These are phyloP conservation scores for Seiridium cupressi DNA, from an alignment of 2,329 filamentous ascomycete genomes.

Conservation along the genomic window DNA sequence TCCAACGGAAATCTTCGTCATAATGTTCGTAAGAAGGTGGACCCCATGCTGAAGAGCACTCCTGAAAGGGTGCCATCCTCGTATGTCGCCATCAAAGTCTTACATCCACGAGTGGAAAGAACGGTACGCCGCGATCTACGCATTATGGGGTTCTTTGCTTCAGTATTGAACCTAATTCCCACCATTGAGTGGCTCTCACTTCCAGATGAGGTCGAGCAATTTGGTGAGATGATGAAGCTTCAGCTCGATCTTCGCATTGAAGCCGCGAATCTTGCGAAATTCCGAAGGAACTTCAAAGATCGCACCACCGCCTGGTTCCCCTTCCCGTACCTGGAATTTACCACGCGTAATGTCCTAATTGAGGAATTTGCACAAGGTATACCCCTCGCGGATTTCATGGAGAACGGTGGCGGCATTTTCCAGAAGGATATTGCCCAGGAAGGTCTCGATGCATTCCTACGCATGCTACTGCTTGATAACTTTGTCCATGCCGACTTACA, in stretches of 20 bases:
- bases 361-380: slow-evolving; percentile 97
- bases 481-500: slow-evolving; percentile 97
- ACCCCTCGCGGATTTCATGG: slow-evolving; percentile 83
- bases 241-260: slow-evolving; percentile 95
- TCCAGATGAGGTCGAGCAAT: slow-evolving; percentile 89
- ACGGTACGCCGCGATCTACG: slow-evolving; percentile 85
- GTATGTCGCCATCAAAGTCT: slow-evolving; percentile 93
- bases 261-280: slow-evolving; percentile 82
- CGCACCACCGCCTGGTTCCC: slow-evolving; percentile 96
- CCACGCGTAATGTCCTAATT: slow-evolving; percentile 85
- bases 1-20: slow-evolving; percentile 58
- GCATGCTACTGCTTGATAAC: slow-evolving; percentile 96
- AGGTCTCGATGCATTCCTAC: slow-evolving; percentile 90
- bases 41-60: slow-evolving; percentile 81
- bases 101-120: slow-evolving; percentile 88
- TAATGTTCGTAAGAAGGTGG: slow-evolving; percentile 77
- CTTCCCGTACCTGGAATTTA: slow-evolving; percentile 89
- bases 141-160: slow-evolving; percentile 93
- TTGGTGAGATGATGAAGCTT: slow-evolving; percentile 98
- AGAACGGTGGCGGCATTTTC: slow-evolving; percentile 88
- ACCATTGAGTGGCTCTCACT: slow-evolving; percentile 97
- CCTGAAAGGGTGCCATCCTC: slow-evolving; percentile 83
- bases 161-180: slow-evolving; percentile 78
- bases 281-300: slow-evolving; percentile 86
- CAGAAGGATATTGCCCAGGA: slow-evolving; percentile 93